Conservation (phyloP, 768 basidiomycete genomes). For the Leccinum uliginosum region DNA sequence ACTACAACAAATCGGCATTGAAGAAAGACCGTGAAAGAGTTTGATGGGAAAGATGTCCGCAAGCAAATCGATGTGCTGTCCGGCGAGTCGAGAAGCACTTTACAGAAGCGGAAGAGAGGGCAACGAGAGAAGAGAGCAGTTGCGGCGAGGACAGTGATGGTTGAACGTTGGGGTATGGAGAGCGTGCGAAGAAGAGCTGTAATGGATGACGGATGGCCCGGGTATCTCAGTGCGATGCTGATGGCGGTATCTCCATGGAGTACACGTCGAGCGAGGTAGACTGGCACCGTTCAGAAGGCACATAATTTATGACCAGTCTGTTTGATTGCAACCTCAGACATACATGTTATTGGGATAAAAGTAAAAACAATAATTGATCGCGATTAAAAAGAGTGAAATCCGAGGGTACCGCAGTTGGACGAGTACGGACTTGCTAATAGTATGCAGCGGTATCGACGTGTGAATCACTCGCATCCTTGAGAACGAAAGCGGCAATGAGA, state of each 20-base stretch:
- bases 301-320: slow-evolving; percentile 13
- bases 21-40: slow-evolving; percentile 83
- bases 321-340: slow-evolving; percentile 1
- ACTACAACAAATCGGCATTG: slow-evolving; percentile 71
- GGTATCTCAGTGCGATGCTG: slow-evolving; percentile 76
- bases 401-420: slow-evolving; percentile 9
- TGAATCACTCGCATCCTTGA: slow-evolving; percentile 9
- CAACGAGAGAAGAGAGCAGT: slow-evolving; percentile 54
- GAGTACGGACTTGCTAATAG: neutral
- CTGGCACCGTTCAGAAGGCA: slow-evolving; percentile 66
- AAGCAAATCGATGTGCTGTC: slow-evolving; percentile 81
- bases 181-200: slow-evolving; percentile 81
- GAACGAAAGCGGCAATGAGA: slow-evolving; percentile 31
- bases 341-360: slow-evolving; percentile 6
- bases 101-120: slow-evolving; percentile 70
- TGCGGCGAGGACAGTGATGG: slow-evolving; percentile 60
- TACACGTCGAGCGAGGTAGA: slow-evolving; percentile 75
- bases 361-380: slow-evolving; percentile 1
- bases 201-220: slow-evolving; percentile 69
- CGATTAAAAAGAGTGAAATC: neutral
- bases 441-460: slow-evolving; percentile 6
- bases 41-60: slow-evolving; percentile 81
- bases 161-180: slow-evolving; percentile 90
- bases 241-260: slow-evolving; percentile 67
- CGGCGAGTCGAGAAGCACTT: slow-evolving; percentile 97